Percentiles rank a stretch among this genome's conserved stretches.
These are phyloP conservation scores for Sisymbrium irio DNA, from an alignment of 345 rosid genomes.

Conservation along the genomic window DNA sequence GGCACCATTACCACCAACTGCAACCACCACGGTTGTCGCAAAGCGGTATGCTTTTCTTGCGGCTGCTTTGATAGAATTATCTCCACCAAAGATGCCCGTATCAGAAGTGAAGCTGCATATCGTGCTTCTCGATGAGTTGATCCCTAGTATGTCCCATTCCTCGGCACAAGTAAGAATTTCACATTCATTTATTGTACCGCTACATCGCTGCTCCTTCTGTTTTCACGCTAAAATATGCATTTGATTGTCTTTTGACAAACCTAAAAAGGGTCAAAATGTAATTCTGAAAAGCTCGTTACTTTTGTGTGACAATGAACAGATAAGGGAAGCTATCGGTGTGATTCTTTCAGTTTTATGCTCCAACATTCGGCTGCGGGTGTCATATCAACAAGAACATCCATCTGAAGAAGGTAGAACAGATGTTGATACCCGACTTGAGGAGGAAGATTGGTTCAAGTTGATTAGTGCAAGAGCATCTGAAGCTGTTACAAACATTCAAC, in stretches of 20 bases:
- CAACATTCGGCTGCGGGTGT: conserved; percentile 68
- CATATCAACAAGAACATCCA: conserved; percentile 45
- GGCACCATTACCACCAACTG: conserved; percentile 73
- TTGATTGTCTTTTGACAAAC: conserved; percentile 14
- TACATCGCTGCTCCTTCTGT: not conserved
- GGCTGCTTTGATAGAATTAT: conserved; percentile 84
- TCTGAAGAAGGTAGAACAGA: conserved; percentile 42
- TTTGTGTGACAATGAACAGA: conserved; percentile 48
- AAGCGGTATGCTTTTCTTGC: conserved; percentile 95
- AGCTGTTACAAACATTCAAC: conserved; percentile 71
- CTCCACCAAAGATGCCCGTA: conserved; percentile 81
- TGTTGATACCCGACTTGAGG: conserved; percentile 43
- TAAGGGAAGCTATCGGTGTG: conserved; percentile 92
- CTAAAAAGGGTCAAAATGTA: not conserved
- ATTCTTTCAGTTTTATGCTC: conserved; percentile 84
- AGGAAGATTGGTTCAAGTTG: conserved; percentile 60
- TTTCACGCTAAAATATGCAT: not conserved
- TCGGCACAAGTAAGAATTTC: conserved; percentile 83
- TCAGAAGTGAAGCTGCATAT: conserved; percentile 70
- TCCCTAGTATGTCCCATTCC: conserved; percentile 86
- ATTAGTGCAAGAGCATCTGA: conserved; percentile 71
- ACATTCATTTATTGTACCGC: not conserved
- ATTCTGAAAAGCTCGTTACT: conserved; percentile 10
- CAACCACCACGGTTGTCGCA: conserved; percentile 81
- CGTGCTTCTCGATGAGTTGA: conserved; percentile 71